Conservation (phyloP, 108 stramenopile species). For the Cyclotella baltica region DNA sequence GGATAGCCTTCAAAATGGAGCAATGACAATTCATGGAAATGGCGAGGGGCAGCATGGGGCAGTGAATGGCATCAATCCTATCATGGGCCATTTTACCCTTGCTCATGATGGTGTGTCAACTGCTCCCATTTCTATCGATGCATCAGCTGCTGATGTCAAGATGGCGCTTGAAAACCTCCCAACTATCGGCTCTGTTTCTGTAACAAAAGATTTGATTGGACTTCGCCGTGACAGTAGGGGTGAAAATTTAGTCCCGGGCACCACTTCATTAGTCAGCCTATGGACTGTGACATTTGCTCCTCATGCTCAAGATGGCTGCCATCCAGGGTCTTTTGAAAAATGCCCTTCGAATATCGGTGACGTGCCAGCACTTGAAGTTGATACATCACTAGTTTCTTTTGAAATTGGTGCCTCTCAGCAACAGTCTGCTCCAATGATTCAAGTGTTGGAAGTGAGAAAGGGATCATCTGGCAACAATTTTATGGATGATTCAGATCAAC, state of each 20-base stretch:
- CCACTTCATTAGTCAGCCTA: conserved; percentile 26
- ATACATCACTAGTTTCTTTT: conserved; percentile 21
- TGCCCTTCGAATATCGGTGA: conserved; percentile 48
- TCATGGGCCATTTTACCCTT: conserved; percentile 42
- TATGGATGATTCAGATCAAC: conserved; percentile 34
- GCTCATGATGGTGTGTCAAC: conserved; percentile 39
- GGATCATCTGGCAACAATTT: conserved; percentile 75
- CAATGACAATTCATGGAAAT: conserved; percentile 33
- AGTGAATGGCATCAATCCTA: conserved; percentile 42
- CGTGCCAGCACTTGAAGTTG: conserved; percentile 25
- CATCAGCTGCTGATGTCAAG: conserved; percentile 56
- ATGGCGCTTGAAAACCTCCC: conserved; percentile 58
- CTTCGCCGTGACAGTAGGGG: conserved; percentile 3
- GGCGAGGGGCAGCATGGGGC: conserved; percentile 39
- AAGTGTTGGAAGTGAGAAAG: conserved; percentile 55
- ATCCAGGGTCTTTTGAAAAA: conserved; percentile 40
- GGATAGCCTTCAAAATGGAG: conserved; percentile 37
- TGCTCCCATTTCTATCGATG: conserved; percentile 51
- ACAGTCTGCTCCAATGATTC: conserved; percentile 31
- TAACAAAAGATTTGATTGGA: conserved; percentile 42
- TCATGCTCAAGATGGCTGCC: conserved; percentile 25
- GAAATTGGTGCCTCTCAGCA: conserved; percentile 31
- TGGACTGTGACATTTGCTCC: conserved; percentile 51
- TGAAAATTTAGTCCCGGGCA: conserved; percentile 5
- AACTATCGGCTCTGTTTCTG: conserved; percentile 60